Conservation (phyloP, 2,329 filamentous ascomycete genomes). For the Venturiaceae sp. region DNA sequence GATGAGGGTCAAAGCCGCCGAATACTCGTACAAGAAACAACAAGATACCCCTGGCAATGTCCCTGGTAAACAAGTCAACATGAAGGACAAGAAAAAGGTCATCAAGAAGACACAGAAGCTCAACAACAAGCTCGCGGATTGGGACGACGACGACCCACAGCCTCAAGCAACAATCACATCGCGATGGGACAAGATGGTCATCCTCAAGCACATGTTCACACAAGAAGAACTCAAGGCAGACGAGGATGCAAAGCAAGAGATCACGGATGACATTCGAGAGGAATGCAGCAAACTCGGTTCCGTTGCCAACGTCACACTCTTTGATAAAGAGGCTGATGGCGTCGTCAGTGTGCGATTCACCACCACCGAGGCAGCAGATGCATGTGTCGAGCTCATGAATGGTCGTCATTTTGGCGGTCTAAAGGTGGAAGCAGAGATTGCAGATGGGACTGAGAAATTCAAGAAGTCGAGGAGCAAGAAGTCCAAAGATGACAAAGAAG, state of each 20-base stretch:
- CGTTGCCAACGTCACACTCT: conserved; percentile 86
- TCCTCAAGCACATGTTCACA: conserved; percentile 91
- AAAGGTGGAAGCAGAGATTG: conserved; percentile 60
- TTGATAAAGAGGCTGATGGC: conserved; percentile 75
- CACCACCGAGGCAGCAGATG: conserved; percentile 58
- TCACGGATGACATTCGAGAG: conserved; percentile 88
- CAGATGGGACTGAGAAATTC: conserved; percentile 63
- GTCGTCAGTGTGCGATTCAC: conserved; percentile 78
- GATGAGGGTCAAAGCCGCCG: conserved; percentile 76
- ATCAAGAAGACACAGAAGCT: conserved; percentile 88
- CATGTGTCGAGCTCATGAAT: conserved; percentile 63
- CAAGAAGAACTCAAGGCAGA: conserved; percentile 52
- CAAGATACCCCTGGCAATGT: conserved; percentile 51
- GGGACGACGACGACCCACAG: conserved; percentile 76
- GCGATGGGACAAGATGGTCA: conserved; percentile 68
- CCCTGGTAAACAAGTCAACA: conserved; percentile 34
- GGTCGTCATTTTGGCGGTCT: conserved; percentile 70
- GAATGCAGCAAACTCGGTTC: conserved; percentile 76
- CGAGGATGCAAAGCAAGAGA: conserved; percentile 71
- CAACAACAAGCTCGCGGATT: conserved; percentile 81
- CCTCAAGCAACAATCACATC: conserved; percentile 40
- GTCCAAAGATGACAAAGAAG: conserved; percentile 30
- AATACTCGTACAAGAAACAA: conserved; percentile 84
- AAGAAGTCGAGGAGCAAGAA: conserved; percentile 48
- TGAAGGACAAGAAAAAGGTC: conserved; percentile 60